Conservation (phyloP, 345 rosid species). For the Angophora floribunda region DNA sequence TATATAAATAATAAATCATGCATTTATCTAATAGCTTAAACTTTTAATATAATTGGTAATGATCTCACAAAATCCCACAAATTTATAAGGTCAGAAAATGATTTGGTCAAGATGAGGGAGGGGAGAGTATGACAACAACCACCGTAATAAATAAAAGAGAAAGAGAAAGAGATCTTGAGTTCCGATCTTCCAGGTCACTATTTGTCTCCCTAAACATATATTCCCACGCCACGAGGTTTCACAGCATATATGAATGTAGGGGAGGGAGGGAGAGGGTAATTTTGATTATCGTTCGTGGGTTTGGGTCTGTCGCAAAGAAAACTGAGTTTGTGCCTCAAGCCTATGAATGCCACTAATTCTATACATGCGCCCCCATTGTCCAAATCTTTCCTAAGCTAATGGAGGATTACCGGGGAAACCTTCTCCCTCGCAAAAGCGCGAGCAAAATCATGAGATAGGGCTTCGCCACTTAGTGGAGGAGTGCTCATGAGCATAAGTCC, state of each 20-base stretch:
- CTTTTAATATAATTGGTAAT: no score
- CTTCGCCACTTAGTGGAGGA: background rate
- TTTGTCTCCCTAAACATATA: no score
- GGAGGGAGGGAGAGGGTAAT: background rate
- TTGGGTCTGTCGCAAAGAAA: background rate
- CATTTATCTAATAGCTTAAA: no score
- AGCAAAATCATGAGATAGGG: background rate
- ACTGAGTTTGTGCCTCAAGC: background rate
- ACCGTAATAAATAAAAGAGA: background rate
- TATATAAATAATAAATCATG: no score
- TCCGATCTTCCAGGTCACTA: no score
- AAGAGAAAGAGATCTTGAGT: no score
- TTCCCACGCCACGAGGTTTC: no score
- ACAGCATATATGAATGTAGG: no score
- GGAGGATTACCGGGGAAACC: background rate
- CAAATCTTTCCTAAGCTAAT: background rate
- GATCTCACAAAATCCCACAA: no score
- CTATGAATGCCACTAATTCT: background rate
- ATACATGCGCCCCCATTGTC: background rate
- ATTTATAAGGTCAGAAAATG: background rate
- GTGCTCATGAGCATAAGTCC: background rate
- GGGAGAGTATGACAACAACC: background rate
- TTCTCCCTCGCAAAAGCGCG: background rate
- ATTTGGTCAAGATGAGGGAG: background rate
- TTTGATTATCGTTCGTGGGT: background rate